Evolutionary conservation across 108 stramenopile genomes (phyloP), one percentile per base, ranked within the genome.

Genomic region (Nitzschia putrida): DNA sequence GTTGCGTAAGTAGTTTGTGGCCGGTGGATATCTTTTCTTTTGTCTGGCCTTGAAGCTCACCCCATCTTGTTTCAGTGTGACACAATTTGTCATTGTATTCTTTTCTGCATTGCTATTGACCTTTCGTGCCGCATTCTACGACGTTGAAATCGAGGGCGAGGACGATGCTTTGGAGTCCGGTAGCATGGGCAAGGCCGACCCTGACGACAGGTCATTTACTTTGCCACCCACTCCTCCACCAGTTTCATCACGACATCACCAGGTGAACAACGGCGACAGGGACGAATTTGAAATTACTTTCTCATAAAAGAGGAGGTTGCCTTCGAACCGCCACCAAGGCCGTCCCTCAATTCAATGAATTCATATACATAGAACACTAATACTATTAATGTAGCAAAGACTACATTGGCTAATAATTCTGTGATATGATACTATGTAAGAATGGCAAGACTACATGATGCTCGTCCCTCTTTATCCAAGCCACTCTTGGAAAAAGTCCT

Each of bases 401-500:
- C 47, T 49, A 49, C 18, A 18, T 49, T 49, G 18, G n/a, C 47
- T 18, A 49, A 2, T 2, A 49, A 1, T 49, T 18, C 47, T 18
- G 9, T 9, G 47, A 49, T 49, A 18, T 49, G 29, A 34, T 34
- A 34, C 29, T 34, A 34, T 34, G 29, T 34, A 34, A 34, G 29
- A 34, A 34, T 34, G 1, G 29, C 29, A 34, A 34, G 29, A 34
- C 29, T 34, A 34, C 29, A 34, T 34, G 29, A 49, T 49, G 2
- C 47, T 18, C 18, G 47, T 49, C 47, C 47, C 18, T 18, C 47
- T 49, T 38, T 80, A 95, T 49, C 93, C 94, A 39, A 95, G 88
- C 94, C 94, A 97, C 60, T 95, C 93, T 57, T 88, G 78, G 83
- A 95, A 97, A 74, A 97, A 97, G 68, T 97, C 96, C 63, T 95